Conservation (phyloP, 2,329 filamentous ascomycete species). For the Colletotrichum paranaense region DNA sequence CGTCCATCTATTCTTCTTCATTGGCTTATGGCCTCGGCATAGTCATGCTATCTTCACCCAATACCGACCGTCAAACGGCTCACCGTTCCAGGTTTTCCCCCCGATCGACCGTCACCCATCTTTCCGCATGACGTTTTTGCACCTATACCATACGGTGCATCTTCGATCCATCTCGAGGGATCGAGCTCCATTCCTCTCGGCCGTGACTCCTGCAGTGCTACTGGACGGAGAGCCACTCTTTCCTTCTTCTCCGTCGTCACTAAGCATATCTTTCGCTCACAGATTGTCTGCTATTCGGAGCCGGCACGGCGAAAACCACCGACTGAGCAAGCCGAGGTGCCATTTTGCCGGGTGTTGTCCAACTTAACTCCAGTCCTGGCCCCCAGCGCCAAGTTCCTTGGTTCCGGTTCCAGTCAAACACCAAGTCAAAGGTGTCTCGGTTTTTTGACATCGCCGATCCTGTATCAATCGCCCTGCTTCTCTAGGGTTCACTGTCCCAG, state of each 20-base stretch:
- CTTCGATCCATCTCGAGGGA: background rate
- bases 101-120: background rate
- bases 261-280: background rate
- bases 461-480: background rate
- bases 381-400: background rate
- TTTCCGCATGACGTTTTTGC: background rate
- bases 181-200: background rate
- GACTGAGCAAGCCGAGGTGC: background rate
- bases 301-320: background rate
- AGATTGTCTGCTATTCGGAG: background rate
- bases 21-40: background rate
- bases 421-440: background rate
- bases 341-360: slow-evolving; percentile 1
- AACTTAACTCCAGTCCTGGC: background rate
- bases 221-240: background rate
- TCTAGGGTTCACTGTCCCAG: background rate
- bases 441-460: slow-evolving; percentile 24
- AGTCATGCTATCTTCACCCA: background rate
- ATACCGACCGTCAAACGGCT: background rate
- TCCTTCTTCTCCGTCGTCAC: background rate
- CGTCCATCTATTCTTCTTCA: background rate
- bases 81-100: background rate
- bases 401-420: background rate
- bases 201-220: too few relatives aligned
- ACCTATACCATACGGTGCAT: background rate